A percentile compares a stretch with the other conserved stretches of the same genome.
These are phyloP conservation scores for Leishmania guyanensis DNA, from an alignment of 208 protist genomes.

Conservation along the genomic window DNA sequence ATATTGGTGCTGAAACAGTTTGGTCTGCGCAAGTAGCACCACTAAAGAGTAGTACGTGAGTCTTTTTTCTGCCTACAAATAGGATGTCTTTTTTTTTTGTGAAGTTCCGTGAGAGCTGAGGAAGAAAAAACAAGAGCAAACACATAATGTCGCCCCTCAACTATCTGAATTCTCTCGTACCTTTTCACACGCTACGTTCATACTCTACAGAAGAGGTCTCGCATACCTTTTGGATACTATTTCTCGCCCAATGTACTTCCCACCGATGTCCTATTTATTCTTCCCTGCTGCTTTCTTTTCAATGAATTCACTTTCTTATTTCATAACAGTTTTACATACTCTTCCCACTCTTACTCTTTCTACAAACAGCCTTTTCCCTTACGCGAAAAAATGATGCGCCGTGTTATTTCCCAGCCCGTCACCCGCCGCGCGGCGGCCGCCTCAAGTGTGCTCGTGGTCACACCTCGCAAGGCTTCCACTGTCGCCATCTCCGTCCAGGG, in stretches of 20 bases:
- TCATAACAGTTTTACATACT: neutral
- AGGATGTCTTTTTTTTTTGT: neutral
- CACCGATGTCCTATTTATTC: neutral
- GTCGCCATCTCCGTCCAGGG: conserved; percentile 90
- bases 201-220: neutral
- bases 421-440: conserved; percentile 51
- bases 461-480: conserved; percentile 74
- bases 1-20: conserved; percentile 62
- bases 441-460: conserved; percentile 42
- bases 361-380: neutral
- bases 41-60: conserved; percentile 17
- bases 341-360: conserved; percentile 9
- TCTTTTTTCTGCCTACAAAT: neutral
- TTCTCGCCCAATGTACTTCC: neutral
- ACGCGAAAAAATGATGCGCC: conserved; percentile 83
- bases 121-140: neutral
- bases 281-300: neutral
- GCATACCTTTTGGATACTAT: neutral
- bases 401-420: conserved; percentile 64
- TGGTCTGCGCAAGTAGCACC: conserved; percentile 67
- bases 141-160: neutral
- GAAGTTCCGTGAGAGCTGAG: neutral
- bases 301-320: neutral
- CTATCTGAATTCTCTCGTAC: neutral
- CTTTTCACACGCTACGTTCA: neutral